These are phyloP conservation scores for Termitomyces sp. DNA, from an alignment of 768 basidiomycete species.

Conservation along the genomic window DNA sequence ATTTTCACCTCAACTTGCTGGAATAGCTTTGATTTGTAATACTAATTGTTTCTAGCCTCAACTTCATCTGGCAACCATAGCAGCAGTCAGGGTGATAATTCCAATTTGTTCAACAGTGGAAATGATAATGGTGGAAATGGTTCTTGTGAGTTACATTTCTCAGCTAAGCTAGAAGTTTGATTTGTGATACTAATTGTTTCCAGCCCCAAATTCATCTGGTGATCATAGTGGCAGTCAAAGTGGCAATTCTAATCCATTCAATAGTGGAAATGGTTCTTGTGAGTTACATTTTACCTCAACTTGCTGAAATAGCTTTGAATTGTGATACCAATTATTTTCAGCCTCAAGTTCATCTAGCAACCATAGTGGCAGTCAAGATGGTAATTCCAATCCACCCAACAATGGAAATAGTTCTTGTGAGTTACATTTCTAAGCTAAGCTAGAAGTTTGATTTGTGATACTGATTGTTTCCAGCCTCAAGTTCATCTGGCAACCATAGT, in stretches of 20 bases:
- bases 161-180: too few relatives aligned
- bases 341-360: too few relatives aligned
- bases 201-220: background rate
- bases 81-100: background rate
- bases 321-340: background rate
- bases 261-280: too few relatives aligned
- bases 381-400: too few relatives aligned
- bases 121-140: too few relatives aligned
- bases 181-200: background rate
- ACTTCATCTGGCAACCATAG: background rate
- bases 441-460: background rate
- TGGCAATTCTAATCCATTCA: too few relatives aligned
- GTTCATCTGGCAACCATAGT: too few relatives aligned
- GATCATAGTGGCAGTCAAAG: background rate
- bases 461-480: background rate
- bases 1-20: too few relatives aligned
- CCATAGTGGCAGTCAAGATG: background rate
- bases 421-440: background rate
- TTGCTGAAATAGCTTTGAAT: background rate
- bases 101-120: too few relatives aligned
- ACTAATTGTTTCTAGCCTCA: background rate
- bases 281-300: too few relatives aligned
- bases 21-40: background rate
- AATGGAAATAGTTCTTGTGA: background rate
- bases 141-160: background rate